phyloP scores from a whole-genome alignment of 2,329 filamentous ascomycete genomes.

The Botryotinia calthae region DNA sequence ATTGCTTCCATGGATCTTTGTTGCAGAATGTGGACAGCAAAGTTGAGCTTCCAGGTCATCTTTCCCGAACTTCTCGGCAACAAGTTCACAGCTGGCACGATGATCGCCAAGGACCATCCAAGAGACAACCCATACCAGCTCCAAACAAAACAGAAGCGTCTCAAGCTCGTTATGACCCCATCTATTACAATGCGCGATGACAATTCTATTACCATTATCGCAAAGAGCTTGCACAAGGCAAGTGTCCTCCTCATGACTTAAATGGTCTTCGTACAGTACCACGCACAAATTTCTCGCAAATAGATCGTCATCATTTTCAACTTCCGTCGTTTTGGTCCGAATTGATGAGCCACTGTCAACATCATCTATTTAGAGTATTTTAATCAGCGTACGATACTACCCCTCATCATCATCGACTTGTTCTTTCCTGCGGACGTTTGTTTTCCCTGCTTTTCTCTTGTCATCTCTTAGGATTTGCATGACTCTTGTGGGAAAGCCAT shows the following conservation, averaged over 20 bases:
- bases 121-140: constrained; percentile 44
- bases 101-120: constrained; percentile 45
- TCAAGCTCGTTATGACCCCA: constrained; percentile 55
- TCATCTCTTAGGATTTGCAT: constrained; percentile 13
- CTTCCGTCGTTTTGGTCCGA: constrained; percentile 2
- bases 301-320: constrained; percentile 13
- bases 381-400: constrained; percentile 14
- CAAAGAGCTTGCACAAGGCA: constrained; percentile 24
- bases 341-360: constrained; percentile 9
- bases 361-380: constrained; percentile 5
- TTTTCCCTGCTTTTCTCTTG: not conserved
- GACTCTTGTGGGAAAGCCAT: constrained; percentile 18
- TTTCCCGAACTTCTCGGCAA: constrained; percentile 52
- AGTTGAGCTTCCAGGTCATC: constrained; percentile 45
- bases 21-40: constrained; percentile 46
- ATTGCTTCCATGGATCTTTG: constrained; percentile 39
- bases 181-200: constrained; percentile 55
- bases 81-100: constrained; percentile 49
- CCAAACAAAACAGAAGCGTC: constrained; percentile 50
- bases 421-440: not conserved
- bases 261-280: constrained; percentile 5
- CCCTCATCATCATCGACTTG: not conserved
- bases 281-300: constrained; percentile 7
- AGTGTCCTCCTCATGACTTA: constrained; percentile 35
- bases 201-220: constrained; percentile 24